These are phyloP conservation scores for Phaeoacremonium minimum DNA, from an alignment of 2,329 filamentous ascomycete genomes.

Conservation along the genomic window DNA sequence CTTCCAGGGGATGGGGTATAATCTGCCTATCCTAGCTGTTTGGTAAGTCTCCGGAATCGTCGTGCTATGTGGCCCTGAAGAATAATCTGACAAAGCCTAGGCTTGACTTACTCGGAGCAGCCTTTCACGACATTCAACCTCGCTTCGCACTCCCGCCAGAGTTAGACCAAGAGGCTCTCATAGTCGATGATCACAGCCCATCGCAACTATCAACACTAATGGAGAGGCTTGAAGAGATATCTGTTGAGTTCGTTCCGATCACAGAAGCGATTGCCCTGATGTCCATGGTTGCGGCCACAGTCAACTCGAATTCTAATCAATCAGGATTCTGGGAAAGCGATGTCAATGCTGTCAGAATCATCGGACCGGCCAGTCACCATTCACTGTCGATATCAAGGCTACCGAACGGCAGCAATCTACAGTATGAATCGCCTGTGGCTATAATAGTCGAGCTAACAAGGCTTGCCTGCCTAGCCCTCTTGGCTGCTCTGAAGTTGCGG, in stretches of 20 bases:
- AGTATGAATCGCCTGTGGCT: not conserved
- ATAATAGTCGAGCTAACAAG: not conserved
- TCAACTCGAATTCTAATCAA: not conserved
- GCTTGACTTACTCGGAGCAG: not conserved
- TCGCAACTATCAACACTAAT: too few species aligned
- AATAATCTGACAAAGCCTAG: not conserved
- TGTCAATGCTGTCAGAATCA: not conserved
- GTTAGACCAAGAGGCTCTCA: not conserved
- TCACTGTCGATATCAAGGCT: not conserved
- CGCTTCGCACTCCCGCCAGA: not conserved
- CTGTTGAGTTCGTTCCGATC: not conserved
- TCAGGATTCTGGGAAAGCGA: not conserved
- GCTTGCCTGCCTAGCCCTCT: not conserved
- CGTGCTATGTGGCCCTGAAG: not conserved
- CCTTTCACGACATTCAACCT: not conserved
- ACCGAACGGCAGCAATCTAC: not conserved
- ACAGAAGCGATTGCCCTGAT: not conserved
- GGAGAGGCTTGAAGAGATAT: not conserved
- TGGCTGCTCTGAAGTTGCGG: not conserved
- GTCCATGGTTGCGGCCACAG: not conserved
- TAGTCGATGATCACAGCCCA: too few species aligned
- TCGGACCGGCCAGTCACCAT: not conserved
- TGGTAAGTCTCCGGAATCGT: not conserved
- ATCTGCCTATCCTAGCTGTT: not conserved
- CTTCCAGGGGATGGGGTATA: not conserved